phyloP scores from a whole-genome alignment of 495 filamentous ascomycete genomes.

The Penicillium odoratum region DNA sequence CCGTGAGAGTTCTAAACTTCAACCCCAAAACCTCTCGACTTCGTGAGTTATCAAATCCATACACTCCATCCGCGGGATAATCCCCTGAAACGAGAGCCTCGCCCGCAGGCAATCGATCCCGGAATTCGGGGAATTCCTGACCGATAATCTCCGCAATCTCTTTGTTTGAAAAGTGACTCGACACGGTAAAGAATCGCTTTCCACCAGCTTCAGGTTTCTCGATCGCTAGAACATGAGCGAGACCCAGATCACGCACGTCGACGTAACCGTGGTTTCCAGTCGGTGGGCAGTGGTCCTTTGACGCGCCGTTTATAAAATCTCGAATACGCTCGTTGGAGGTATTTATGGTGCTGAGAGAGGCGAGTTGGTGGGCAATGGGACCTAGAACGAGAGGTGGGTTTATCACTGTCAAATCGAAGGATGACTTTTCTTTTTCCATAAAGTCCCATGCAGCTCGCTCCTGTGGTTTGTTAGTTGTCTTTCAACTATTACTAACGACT shows the following conservation, averaged over 20 bases:
- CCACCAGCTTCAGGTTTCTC: slow-evolving; percentile 55
- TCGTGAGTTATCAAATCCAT: slow-evolving; percentile 43
- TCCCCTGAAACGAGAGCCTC: slow-evolving; percentile 34
- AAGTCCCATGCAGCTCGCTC: slow-evolving; percentile 69
- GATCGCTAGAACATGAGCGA: slow-evolving; percentile 60
- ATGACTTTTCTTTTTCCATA: slow-evolving; percentile 59
- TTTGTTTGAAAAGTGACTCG: slow-evolving; percentile 55
- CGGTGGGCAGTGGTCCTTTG: slow-evolving; percentile 52
- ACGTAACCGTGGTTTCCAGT: slow-evolving; percentile 51
- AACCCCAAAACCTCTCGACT: slow-evolving; percentile 50
- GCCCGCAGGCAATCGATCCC: slow-evolving; percentile 47
- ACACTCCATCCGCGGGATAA: slow-evolving; percentile 40
- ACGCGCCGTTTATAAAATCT: slow-evolving; percentile 51
- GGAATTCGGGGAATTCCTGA: slow-evolving; percentile 58
- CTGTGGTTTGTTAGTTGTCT: neutral
- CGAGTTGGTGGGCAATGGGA: slow-evolving; percentile 52
- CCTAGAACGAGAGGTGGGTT: slow-evolving; percentile 63
- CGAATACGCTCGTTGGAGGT: slow-evolving; percentile 56
- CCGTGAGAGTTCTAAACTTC: slow-evolving; percentile 43
- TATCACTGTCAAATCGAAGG: slow-evolving; percentile 62
- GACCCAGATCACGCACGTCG: slow-evolving; percentile 59
- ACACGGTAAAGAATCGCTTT: slow-evolving; percentile 61
- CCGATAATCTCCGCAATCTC: slow-evolving; percentile 56
- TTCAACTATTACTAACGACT: neutral
- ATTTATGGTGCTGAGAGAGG: slow-evolving; percentile 52